These are phyloP conservation scores for Pseudoneurospora amorphoporcata DNA, from an alignment of 495 filamentous ascomycete genomes.

Conservation along the genomic window DNA sequence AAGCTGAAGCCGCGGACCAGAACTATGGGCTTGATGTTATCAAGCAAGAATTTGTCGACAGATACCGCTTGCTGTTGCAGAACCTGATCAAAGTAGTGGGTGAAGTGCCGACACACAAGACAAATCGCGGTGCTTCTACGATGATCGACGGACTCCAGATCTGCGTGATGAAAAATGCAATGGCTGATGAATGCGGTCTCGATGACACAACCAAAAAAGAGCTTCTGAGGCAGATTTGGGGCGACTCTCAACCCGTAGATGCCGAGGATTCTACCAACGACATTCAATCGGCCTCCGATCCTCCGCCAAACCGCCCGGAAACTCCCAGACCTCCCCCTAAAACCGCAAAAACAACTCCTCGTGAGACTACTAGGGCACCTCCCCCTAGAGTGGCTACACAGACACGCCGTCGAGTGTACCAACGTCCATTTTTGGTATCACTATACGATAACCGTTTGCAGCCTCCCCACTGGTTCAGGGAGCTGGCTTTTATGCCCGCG, in stretches of 20 bases:
- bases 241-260: neutral
- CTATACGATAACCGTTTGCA: neutral
- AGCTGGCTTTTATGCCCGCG: neutral
- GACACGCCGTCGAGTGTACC: neutral
- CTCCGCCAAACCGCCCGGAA: neutral
- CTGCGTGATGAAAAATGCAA: neutral
- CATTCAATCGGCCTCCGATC: neutral
- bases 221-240: neutral
- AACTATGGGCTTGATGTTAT: neutral
- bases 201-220: neutral
- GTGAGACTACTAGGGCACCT: neutral
- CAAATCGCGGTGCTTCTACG: neutral
- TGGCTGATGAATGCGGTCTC: neutral
- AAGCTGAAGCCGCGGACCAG: neutral
- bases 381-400: neutral
- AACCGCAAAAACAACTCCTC: neutral
- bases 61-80: neutral
- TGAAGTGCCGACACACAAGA: neutral
- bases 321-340: neutral
- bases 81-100: neutral
- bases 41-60: neutral
- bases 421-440: neutral
- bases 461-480: neutral
- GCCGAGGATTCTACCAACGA: neutral
- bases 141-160: neutral